Conservation (phyloP, 2,329 filamentous ascomycete species). For the Juglanconis oblonga region DNA sequence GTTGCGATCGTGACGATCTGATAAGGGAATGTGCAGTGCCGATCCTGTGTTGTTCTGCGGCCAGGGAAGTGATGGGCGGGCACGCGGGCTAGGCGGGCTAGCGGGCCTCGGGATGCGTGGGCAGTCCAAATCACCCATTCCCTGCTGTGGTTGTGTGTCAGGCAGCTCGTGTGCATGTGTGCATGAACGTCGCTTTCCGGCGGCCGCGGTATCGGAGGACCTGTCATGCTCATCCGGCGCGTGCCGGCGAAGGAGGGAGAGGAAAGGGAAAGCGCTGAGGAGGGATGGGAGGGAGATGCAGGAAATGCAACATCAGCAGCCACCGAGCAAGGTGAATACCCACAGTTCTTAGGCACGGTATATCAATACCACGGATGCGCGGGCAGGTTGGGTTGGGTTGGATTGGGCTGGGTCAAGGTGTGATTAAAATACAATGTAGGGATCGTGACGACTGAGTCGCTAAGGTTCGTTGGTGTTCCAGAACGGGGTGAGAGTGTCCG, state of each 20-base stretch:
- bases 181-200: not conserved
- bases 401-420: too few species aligned
- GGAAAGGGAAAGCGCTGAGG: not conserved
- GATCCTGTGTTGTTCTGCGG: slow-evolving; percentile 3
- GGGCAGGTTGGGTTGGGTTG: too few species aligned
- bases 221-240: not conserved
- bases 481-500: slow-evolving; percentile 9
- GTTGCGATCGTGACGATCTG: slow-evolving; percentile 6
- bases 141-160: not conserved
- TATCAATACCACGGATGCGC: too few species aligned
- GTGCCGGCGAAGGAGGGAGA: not conserved
- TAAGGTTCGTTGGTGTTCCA: not conserved
- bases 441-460: not conserved
- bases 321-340: too few species aligned
- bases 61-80: not conserved
- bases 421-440: not conserved
- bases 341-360: too few species aligned
- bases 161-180: not conserved
- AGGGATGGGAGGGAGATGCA: not conserved
- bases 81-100: not conserved
- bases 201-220: not conserved
- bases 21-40: slow-evolving; percentile 8
- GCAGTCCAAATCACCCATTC: not conserved
- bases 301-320: too few species aligned
- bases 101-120: too few species aligned